Percentiles rank a stretch among this genome's conserved stretches.
phyloP scores from a whole-genome alignment of 164 flowering plant species.

The Vitis rotundifolia region DNA sequence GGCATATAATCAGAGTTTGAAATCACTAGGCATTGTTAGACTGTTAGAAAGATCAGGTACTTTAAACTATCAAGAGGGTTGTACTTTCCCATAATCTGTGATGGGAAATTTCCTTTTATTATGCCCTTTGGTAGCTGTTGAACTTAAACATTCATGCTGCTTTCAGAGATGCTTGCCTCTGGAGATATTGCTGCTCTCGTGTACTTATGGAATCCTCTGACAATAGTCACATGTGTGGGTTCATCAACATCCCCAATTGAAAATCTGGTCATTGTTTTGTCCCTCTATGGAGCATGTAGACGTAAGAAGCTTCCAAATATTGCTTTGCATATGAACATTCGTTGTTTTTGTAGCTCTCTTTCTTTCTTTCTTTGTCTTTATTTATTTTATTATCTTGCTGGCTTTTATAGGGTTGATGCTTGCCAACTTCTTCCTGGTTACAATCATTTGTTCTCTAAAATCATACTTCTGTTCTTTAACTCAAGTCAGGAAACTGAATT shows the following conservation, averaged over 20 bases:
- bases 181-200: constrained; percentile 81
- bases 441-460: too few species aligned
- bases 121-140: constrained; percentile 6
- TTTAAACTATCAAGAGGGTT: neutral
- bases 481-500: neutral
- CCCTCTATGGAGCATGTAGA: constrained; percentile 78
- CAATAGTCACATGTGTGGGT: constrained; percentile 71
- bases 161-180: constrained; percentile 48
- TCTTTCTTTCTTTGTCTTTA: neutral
- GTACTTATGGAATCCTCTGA: constrained; percentile 86
- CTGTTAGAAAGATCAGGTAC: constrained; percentile 47
- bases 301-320: constrained; percentile 41
- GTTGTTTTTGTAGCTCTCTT: neutral
- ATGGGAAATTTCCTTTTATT: neutral
- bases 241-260: constrained; percentile 74
- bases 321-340: neutral
- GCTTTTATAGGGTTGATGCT: too few species aligned
- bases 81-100: neutral
- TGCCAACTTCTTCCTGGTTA: too few species aligned
- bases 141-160: neutral
- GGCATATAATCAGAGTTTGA: constrained; percentile 43
- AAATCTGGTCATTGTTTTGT: constrained; percentile 56
- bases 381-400: neutral
- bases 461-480: too few species aligned
- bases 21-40: constrained; percentile 40